phyloP scores from a whole-genome alignment of 306 rosid species.

The Cyclanthera cordifolia region DNA sequence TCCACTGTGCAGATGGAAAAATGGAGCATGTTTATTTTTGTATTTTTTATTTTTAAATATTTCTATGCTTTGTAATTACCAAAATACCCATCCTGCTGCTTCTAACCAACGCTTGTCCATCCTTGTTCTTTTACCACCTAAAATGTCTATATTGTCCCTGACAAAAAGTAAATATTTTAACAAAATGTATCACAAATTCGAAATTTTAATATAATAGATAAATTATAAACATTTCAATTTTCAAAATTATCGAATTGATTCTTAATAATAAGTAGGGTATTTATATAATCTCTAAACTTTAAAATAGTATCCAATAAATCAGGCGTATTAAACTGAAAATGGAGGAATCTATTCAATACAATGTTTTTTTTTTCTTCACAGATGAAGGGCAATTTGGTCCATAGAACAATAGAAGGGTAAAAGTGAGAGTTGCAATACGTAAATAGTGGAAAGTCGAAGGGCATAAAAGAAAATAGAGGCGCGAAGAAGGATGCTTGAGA shows the following conservation, averaged over 20 bases:
- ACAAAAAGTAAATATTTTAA: no score
- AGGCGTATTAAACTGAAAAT: no score
- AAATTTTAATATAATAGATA: no score
- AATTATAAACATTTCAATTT: no score
- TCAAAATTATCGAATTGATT: no score
- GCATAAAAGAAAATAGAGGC: conserved; percentile 23
- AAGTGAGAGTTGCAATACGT: conserved; percentile 15
- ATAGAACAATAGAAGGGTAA: background rate
- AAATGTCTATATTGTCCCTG: background rate
- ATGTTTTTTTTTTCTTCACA: no score
- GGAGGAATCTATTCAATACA: no score
- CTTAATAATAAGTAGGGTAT: no score
- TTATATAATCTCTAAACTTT: no score
- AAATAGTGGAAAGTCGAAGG: conserved; percentile 14
- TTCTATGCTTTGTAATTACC: background rate
- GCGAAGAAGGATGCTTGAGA: conserved; percentile 44
- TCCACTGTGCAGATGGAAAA: conserved; percentile 35
- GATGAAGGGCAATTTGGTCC: background rate
- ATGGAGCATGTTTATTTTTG: conserved; percentile 16
- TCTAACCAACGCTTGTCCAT: no score
- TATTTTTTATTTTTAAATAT: background rate
- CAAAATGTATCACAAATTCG: no score
- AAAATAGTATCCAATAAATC: no score
- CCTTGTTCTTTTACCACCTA: background rate
- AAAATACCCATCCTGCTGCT: conserved; percentile 17